A percentile compares a stretch with the other conserved stretches of the same genome.
Evolutionary conservation across 2,329 filamentous ascomycete genomes (phyloP).

Genomic region (Massarina eburnea): DNA sequence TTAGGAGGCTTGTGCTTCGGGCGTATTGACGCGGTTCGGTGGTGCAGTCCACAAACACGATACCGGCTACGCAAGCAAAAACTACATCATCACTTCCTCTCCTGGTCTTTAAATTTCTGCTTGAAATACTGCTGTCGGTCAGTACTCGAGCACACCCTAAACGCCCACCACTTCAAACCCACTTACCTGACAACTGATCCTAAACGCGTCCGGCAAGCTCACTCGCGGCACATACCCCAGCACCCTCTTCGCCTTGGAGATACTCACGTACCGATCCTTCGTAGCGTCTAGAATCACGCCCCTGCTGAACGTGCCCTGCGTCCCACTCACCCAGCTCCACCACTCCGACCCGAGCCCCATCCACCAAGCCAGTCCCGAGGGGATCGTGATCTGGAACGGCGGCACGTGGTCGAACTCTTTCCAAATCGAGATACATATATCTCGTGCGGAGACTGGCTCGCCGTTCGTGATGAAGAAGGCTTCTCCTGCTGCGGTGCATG

Average conservation of each 20-base stretch:
- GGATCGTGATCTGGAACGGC: slow-evolving; percentile 51
- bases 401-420: slow-evolving; percentile 59
- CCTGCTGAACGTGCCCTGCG: slow-evolving; percentile 51
- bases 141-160: not conserved
- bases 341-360: slow-evolving; percentile 51
- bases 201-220: slow-evolving; percentile 54
- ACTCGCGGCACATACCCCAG: slow-evolving; percentile 57
- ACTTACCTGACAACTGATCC: slow-evolving; percentile 31
- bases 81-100: slow-evolving; percentile 1
- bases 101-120: slow-evolving; percentile 7
- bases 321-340: slow-evolving; percentile 50
- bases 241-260: slow-evolving; percentile 53
- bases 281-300: slow-evolving; percentile 60
- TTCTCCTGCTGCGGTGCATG: slow-evolving; percentile 66
- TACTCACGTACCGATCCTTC: slow-evolving; percentile 55
- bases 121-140: slow-evolving; percentile 13
- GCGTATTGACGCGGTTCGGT: no score
- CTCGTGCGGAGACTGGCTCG: slow-evolving; percentile 86
- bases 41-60: no score
- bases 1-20: no score
- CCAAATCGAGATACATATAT: slow-evolving; percentile 81
- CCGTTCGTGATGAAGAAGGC: slow-evolving; percentile 91
- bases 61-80: no score
- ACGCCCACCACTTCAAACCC: not conserved
- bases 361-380: slow-evolving; percentile 51